Evolutionary conservation across 1,284 basidiomycete genomes (phyloP).

Genomic region (Pseudomicrostroma phylloplanum): DNA sequence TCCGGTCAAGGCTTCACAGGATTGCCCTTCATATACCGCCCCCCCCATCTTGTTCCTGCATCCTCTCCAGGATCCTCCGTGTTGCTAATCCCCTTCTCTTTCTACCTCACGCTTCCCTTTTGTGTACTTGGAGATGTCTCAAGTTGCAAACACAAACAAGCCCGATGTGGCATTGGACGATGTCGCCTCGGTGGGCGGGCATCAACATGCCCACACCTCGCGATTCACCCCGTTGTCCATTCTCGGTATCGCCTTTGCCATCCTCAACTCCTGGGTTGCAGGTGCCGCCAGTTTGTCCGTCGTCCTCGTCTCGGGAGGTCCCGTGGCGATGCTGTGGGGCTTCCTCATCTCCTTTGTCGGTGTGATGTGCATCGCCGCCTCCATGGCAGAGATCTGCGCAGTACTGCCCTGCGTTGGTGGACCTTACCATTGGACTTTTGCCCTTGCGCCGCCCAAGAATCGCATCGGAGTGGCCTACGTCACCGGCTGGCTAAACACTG

Average conservation of each 20-base stretch:
- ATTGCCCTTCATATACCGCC: too few relatives aligned
- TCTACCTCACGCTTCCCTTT: too few relatives aligned
- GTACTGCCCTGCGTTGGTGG: conserved; percentile 47
- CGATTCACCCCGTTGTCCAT: conserved; percentile 17
- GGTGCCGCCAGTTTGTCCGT: conserved; percentile 39
- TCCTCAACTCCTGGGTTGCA: conserved; percentile 46
- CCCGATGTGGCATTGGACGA: conserved; percentile 5
- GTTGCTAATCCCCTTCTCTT: too few relatives aligned
- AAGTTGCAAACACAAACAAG: neutral
- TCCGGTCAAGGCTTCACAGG: too few relatives aligned
- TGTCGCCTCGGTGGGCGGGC: neutral
- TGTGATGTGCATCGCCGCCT: conserved; percentile 47
- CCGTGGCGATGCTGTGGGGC: conserved; percentile 51
- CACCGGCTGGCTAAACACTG: conserved; percentile 33
- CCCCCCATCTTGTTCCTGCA: too few relatives aligned
- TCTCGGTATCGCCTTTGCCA: conserved; percentile 18
- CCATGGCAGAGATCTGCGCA: conserved; percentile 49
- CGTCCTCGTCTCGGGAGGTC: conserved; percentile 49
- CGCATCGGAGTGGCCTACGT: conserved; percentile 40
- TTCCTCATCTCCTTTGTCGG: conserved; percentile 48
- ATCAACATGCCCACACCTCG: conserved; percentile 6
- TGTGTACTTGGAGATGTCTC: neutral
- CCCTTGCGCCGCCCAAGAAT: conserved; percentile 40
- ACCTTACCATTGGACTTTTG: conserved; percentile 52
- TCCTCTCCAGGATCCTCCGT: too few relatives aligned